Percentiles rank a stretch among this genome's conserved stretches.
Evolutionary conservation across 352 stramenopile genomes (phyloP).

Genomic region (Pythium folliculosum): DNA sequence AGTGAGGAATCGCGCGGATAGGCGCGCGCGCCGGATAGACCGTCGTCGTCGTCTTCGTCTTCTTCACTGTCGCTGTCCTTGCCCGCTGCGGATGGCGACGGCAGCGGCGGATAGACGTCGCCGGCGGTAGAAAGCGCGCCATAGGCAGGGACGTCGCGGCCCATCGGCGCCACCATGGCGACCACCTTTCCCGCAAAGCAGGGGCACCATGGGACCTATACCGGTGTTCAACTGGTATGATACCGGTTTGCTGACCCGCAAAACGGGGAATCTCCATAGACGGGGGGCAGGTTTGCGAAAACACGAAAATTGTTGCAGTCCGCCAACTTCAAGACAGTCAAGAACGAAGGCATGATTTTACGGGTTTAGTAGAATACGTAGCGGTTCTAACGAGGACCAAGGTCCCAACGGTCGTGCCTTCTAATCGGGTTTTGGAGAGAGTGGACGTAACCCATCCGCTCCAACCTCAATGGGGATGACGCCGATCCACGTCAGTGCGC

Average conservation of each 20-base stretch:
- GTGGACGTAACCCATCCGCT: slow-evolving; percentile 1
- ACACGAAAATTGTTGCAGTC: slow-evolving; percentile 16
- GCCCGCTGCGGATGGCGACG: neutral
- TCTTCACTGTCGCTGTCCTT: neutral
- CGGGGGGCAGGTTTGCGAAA: neutral
- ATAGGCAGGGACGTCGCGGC: neutral
- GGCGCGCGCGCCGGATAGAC: neutral
- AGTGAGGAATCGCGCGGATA: slow-evolving; percentile 8
- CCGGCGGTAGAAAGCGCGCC: neutral
- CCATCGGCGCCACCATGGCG: neutral
- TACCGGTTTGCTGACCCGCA: neutral
- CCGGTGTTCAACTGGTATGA: no score
- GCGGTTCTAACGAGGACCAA: slow-evolving; percentile 4
- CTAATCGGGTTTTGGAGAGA: slow-evolving; percentile 25
- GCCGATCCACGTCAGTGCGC: slow-evolving; percentile 17
- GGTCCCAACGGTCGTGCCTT: slow-evolving; percentile 9
- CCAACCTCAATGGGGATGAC: neutral
- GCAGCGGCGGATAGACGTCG: neutral
- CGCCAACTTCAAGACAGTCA: slow-evolving; percentile 16
- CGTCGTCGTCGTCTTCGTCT: neutral
- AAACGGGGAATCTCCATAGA: neutral
- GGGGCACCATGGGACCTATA: neutral
- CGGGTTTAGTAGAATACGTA: neutral
- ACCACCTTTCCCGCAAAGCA: neutral
- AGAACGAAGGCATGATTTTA: neutral